Evolutionary conservation across 306 rosid genomes (phyloP).

Genomic region (Lablab purpureus): DNA sequence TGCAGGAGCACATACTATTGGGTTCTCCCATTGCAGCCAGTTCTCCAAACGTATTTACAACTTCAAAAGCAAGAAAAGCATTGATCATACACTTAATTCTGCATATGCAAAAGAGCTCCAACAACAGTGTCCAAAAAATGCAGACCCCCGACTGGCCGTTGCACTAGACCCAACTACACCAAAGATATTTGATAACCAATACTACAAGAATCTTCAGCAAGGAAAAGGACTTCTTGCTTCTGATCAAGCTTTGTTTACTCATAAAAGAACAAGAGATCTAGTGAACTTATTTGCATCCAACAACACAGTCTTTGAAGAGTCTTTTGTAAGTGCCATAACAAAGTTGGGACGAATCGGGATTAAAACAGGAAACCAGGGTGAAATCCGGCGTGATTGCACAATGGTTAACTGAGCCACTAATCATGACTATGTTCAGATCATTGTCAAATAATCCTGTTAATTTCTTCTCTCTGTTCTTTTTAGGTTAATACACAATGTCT

Average conservation of each 20-base stretch:
- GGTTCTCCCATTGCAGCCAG: slow-evolving; percentile 77
- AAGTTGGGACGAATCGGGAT: slow-evolving; percentile 78
- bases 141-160: slow-evolving; percentile 66
- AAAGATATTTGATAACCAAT: slow-evolving; percentile 66
- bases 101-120: slow-evolving; percentile 63
- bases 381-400: slow-evolving; percentile 67
- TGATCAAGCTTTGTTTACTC: slow-evolving; percentile 70
- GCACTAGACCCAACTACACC: slow-evolving; percentile 73
- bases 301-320: slow-evolving; percentile 61
- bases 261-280: slow-evolving; percentile 61
- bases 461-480: neutral
- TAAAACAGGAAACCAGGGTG: slow-evolving; percentile 66
- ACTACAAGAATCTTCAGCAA: slow-evolving; percentile 81
- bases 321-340: slow-evolving; percentile 74
- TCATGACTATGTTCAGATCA: neutral
- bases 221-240: slow-evolving; percentile 84
- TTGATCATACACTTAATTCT: slow-evolving; percentile 70
- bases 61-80: slow-evolving; percentile 62
- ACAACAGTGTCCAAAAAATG: slow-evolving; percentile 63
- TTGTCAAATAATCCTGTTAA: neutral
- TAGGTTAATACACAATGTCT: neutral
- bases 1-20: slow-evolving; percentile 89
- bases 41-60: slow-evolving; percentile 62
- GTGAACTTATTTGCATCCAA: slow-evolving; percentile 77
- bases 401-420: slow-evolving; percentile 54